Conservation (phyloP, 306 rosid genomes). For the Corylus americana region DNA sequence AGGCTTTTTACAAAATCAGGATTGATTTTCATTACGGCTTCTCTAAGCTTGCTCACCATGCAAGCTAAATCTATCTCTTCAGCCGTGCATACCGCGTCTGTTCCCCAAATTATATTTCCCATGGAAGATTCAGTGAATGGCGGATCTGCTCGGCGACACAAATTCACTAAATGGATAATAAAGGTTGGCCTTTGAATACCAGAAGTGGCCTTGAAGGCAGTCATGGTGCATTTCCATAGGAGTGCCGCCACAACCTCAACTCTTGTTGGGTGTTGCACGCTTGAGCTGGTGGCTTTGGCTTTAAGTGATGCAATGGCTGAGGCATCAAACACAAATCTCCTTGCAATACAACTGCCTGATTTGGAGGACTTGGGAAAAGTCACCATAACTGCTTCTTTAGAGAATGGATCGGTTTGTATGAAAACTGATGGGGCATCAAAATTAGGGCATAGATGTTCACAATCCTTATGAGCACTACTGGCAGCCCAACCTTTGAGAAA, state of each 20-base stretch:
- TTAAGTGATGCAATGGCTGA: slow-evolving; percentile 10
- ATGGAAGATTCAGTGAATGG: background rate
- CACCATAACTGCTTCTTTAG: no score
- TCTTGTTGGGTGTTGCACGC: background rate
- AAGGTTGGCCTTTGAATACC: background rate
- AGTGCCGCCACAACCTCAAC: slow-evolving; percentile 9
- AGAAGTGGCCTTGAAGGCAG: background rate
- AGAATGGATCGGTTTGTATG: no score
- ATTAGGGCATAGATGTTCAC: no score
- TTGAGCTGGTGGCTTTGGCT: background rate
- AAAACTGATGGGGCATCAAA: no score
- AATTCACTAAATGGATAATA: slow-evolving; percentile 4
- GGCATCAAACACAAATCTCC: slow-evolving; percentile 18
- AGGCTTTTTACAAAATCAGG: background rate
- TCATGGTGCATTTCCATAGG: slow-evolving; percentile 6
- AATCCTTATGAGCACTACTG: no score
- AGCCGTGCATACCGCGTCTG: background rate
- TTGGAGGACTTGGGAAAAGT: no score
- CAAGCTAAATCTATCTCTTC: background rate
- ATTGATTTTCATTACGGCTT: background rate
- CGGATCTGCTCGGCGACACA: slow-evolving; percentile 1
- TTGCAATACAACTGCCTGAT: background rate
- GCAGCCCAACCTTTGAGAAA: no score
- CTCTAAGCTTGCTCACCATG: slow-evolving; percentile 6
- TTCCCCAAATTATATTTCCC: slow-evolving; percentile 4